These are phyloP conservation scores for Komagataella mondaviorum DNA, from an alignment of 805 yeast species.

Conservation along the genomic window DNA sequence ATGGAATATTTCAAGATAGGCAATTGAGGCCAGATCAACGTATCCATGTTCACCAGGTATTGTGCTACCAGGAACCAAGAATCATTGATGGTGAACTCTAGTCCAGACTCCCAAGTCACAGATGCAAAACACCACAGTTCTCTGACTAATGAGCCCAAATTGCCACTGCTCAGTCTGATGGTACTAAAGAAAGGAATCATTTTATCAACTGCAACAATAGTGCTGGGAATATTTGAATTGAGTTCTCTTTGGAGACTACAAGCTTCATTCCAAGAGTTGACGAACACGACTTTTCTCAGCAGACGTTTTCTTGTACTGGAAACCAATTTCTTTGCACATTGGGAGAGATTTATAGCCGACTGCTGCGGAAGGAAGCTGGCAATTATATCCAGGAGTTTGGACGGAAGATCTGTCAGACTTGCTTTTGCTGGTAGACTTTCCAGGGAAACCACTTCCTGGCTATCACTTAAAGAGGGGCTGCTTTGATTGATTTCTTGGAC, in stretches of 20 bases:
- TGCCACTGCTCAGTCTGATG: slow-evolving; percentile 4
- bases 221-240: not conserved
- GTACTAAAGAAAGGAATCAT: slow-evolving; percentile 3
- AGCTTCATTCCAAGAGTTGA: slow-evolving; percentile 1
- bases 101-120: slow-evolving; percentile 1
- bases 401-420: not conserved
- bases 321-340: not conserved
- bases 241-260: not conserved
- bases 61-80: slow-evolving; percentile 4
- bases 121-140: slow-evolving; percentile 5
- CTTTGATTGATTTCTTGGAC: not conserved
- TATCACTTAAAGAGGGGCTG: not conserved
- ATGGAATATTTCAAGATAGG: slow-evolving; percentile 4
- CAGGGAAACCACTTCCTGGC: not conserved
- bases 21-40: slow-evolving; percentile 5
- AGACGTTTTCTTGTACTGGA: slow-evolving; percentile 1
- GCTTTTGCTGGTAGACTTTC: not conserved
- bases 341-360: not conserved
- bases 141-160: slow-evolving; percentile 1
- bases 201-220: not conserved
- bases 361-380: not conserved
- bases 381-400: not conserved
- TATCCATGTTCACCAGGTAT: slow-evolving; percentile 1
- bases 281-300: slow-evolving; percentile 1
- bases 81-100: slow-evolving; percentile 3